Evolutionary conservation across 164 flowering plant species (phyloP).

Genomic region (Cinnamomum micranthum): DNA sequence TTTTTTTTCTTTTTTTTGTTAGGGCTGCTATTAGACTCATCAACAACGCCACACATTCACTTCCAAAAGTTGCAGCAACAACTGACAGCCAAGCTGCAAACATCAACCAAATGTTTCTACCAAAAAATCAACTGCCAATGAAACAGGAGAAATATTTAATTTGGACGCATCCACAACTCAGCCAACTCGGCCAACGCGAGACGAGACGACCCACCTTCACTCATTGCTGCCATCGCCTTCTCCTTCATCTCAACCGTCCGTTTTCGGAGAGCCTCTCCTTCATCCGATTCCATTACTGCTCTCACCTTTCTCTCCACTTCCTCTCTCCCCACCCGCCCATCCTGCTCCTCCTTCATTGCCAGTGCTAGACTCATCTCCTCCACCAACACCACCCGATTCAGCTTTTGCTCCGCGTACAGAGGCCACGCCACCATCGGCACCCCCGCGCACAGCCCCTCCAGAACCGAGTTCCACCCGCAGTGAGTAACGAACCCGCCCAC

Average conservation of each 20-base stretch:
- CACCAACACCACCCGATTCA: constrained; percentile 28
- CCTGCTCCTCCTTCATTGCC: constrained; percentile 18
- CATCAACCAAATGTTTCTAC: too few species aligned
- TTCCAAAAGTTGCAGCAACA: too few species aligned
- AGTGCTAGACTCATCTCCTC: constrained; percentile 34
- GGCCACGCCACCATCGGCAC: constrained; percentile 56
- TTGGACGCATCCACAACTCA: constrained; percentile 12
- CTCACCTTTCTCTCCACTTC: constrained; percentile 29
- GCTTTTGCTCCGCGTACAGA: constrained; percentile 37
- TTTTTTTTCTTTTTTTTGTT: too few species aligned
- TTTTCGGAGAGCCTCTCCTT: constrained; percentile 19
- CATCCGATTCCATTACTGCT: constrained; percentile 27
- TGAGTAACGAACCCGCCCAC: constrained; percentile 48
- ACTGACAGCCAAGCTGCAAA: too few species aligned
- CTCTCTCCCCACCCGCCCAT: constrained; percentile 24
- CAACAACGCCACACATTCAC: too few species aligned
- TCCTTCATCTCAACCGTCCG: constrained; percentile 8
- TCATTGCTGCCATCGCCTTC: constrained; percentile 18
- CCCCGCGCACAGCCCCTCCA: constrained; percentile 37
- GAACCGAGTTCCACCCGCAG: constrained; percentile 49
- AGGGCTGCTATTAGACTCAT: too few species aligned
- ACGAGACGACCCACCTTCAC: constrained; percentile 32
- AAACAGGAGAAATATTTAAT: too few species aligned
- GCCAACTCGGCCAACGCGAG: constrained; percentile 13
- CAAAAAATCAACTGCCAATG: too few species aligned